Base-by-base conservation (phyloP, 208 protist genomes). In the Trypanosoma boissoni region DNA sequence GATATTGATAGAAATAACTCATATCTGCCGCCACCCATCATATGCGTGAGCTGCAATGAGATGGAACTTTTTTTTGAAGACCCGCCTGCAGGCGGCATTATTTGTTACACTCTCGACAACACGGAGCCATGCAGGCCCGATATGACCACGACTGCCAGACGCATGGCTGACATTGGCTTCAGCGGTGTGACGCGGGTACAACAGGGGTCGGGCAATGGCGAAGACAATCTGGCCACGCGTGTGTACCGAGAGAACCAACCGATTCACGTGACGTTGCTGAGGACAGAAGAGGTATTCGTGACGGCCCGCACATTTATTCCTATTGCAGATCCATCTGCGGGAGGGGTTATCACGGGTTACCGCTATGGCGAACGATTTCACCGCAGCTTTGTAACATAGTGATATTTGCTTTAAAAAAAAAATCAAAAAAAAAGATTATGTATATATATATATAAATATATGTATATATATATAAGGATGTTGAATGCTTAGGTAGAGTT, bases 101-200 rank as follows among this genome's bases (percentile, higher is more conserved):
- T 93, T 36, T 81, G 76, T 21, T 93, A 93, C 78, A 93, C 86
- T 3, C 57, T 93, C 14, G 86, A 88, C 63, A 55, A 75, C 54
- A 83, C 66, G 2, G 82, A 93, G 67, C 86, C 86, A 1, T 72
- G 65, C 28, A 45, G 83, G 26, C 75, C 55, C 21, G 80, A 88
- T 60, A 68, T 80, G 20, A 73, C 78, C 2, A 78, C 76, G 28
- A 84, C 76, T 24, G 68, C 74, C 18, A 74, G 26, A 24, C 58
- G 64, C 23, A 55, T 74, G 45, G 42, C 51, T 32, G 41, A 37
- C 3, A 39, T 64, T 59, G 56, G 64, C 1, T 50, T 50, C 27
- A 32, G 14, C 46, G 54, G 29, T 26, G 6, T 32, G 5, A 32
- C 36, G 31, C 55, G 31, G 1, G 24, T 58, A 3, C 56, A 48